phyloP scores from a whole-genome alignment of 1,139 yeast species.

The Williopsis jadinii region DNA sequence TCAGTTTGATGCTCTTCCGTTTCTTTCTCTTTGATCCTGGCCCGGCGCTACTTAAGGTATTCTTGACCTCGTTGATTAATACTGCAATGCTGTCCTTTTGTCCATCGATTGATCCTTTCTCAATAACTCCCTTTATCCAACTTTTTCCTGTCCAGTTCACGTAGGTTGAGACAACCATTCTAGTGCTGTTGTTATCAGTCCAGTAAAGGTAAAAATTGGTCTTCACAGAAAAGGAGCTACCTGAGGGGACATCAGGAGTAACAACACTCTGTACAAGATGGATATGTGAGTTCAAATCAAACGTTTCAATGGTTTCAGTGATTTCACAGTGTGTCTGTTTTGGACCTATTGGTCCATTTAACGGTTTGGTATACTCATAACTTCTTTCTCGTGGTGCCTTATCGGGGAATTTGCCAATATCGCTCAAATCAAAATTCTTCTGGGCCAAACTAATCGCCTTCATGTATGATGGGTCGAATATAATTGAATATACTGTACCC shows the following conservation, averaged over 20 bases:
- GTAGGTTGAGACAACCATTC: constrained; percentile 53
- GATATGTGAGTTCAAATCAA: constrained; percentile 51
- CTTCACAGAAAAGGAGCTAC: constrained; percentile 68
- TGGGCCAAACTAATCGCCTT: constrained; percentile 53
- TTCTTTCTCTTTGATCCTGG: constrained; percentile 25
- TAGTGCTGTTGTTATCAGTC: constrained; percentile 68
- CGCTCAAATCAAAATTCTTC: constrained; percentile 63
- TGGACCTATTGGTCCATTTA: constrained; percentile 84
- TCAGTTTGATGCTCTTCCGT: constrained; percentile 8
- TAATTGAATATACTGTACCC: constrained; percentile 62
- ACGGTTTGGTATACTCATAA: constrained; percentile 73
- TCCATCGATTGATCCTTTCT: constrained; percentile 88
- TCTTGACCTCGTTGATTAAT: constrained; percentile 51
- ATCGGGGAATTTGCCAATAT: constrained; percentile 42
- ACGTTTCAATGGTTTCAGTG: constrained; percentile 61
- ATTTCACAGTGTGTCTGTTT: constrained; percentile 84
- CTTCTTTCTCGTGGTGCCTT: constrained; percentile 38
- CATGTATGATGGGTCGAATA: constrained; percentile 62
- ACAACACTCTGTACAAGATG: constrained; percentile 60
- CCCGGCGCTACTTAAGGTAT: constrained; percentile 26
- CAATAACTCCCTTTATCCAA: constrained; percentile 88
- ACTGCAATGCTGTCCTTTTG: constrained; percentile 66
- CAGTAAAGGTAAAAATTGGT: constrained; percentile 67
- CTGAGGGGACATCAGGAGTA: constrained; percentile 96
- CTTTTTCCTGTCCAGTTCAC: constrained; percentile 92